Percentiles rank a stretch among this genome's conserved stretches.
phyloP scores from a whole-genome alignment of 352 stramenopile genomes.

The Globisporangium acanthophoron region DNA sequence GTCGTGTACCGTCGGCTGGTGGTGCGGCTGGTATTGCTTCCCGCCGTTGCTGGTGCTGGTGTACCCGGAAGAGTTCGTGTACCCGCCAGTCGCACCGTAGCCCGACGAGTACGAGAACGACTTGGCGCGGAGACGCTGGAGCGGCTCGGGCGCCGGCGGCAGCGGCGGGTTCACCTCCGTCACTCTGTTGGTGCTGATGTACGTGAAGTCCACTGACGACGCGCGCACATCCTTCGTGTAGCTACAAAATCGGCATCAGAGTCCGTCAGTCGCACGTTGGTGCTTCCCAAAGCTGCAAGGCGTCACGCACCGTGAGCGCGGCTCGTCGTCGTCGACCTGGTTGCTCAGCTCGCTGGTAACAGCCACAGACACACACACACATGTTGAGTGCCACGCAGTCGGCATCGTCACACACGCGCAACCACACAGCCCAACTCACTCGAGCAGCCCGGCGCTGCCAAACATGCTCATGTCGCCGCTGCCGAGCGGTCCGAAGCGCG shows the following conservation, averaged over 20 bases:
- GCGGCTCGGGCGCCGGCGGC: slow-evolving; percentile 53
- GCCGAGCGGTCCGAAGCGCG: slow-evolving; percentile 32
- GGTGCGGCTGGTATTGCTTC: slow-evolving; percentile 44
- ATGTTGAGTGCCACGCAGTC: background rate
- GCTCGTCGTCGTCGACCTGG: slow-evolving; percentile 12
- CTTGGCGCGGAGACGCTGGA: slow-evolving; percentile 61
- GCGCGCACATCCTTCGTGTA: slow-evolving; percentile 65
- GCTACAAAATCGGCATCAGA: slow-evolving; percentile 1
- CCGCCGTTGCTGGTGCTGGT: slow-evolving; percentile 26
- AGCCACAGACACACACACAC: background rate
- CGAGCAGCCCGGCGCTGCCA: slow-evolving; percentile 6
- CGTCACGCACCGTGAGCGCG: slow-evolving; percentile 7
- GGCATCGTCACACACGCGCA: background rate
- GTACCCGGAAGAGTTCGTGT: slow-evolving; percentile 10
- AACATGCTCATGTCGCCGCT: slow-evolving; percentile 7
- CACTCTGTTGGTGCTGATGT: slow-evolving; percentile 20
- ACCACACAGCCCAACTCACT: background rate
- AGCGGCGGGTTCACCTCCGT: slow-evolving; percentile 56
- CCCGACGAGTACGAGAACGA: slow-evolving; percentile 73
- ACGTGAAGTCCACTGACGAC: slow-evolving; percentile 75
- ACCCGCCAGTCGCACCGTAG: slow-evolving; percentile 43
- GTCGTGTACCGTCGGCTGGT: slow-evolving; percentile 36
- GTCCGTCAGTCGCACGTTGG: background rate
- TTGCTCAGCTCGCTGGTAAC: slow-evolving; percentile 10
- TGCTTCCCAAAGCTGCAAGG: background rate